Evolutionary conservation across 2,329 filamentous ascomycete genomes (phyloP).

Genomic region (Botrytis galanthina): DNA sequence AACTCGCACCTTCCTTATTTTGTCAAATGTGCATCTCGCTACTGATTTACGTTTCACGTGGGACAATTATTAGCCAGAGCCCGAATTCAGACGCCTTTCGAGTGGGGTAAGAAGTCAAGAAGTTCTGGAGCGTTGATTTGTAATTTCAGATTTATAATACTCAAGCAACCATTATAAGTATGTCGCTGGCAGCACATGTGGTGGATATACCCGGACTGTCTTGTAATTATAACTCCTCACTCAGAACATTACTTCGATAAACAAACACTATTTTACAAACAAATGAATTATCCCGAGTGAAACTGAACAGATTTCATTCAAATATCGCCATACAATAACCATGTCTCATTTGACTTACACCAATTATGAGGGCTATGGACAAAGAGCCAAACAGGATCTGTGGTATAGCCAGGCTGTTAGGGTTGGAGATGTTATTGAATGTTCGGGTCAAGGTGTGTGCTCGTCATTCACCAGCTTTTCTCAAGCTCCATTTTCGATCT

Average conservation of each 20-base stretch:
- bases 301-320: no score
- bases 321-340: not conserved
- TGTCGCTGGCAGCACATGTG: not conserved
- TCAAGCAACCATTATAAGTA: not conserved
- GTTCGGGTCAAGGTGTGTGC: constrained; percentile 46
- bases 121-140: not conserved
- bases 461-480: not conserved
- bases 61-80: not conserved
- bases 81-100: not conserved
- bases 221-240: not conserved
- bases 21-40: not conserved
- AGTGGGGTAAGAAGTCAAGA: not conserved
- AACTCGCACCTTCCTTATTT: not conserved
- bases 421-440: constrained; percentile 47
- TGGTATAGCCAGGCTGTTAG: constrained; percentile 50
- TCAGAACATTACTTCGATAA: not conserved
- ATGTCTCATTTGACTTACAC: not conserved
- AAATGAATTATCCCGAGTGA: not conserved
- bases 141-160: not conserved
- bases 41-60: not conserved
- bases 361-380: not conserved
- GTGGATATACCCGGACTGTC: not conserved
- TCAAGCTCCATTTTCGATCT: not conserved
- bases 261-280: not conserved
- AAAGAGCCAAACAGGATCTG: not conserved